A percentile compares a stretch with the other conserved stretches of the same genome.
Evolutionary conservation across 257 asterid species (phyloP).

Genomic region (Anisodus acutangulus): DNA sequence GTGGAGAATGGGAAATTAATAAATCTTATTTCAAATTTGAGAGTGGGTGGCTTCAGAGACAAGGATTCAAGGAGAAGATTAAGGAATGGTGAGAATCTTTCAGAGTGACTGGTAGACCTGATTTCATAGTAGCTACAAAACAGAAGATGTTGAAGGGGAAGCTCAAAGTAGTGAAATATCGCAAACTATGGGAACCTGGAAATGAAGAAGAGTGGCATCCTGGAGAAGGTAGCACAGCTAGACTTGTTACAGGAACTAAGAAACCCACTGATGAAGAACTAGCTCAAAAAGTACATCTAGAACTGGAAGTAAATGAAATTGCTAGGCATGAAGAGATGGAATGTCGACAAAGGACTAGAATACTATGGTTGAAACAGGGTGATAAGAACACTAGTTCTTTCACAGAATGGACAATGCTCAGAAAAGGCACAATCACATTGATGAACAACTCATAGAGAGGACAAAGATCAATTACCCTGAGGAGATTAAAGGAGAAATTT

Average conservation of each 20-base stretch:
- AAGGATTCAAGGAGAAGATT: not conserved
- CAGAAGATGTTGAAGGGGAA: not conserved
- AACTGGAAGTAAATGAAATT: not conserved
- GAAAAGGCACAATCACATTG: too few species aligned
- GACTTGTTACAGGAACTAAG: not conserved
- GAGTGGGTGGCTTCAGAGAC: not conserved
- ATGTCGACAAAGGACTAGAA: not conserved
- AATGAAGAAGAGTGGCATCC: not conserved
- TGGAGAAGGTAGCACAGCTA: not conserved
- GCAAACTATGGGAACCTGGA: not conserved
- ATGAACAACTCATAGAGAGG: not conserved
- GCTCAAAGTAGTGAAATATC: too few species aligned
- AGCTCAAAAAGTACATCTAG: not conserved
- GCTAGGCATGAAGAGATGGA: not conserved
- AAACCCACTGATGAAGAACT: not conserved
- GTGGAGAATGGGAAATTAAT: not conserved
- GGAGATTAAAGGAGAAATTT: not conserved
- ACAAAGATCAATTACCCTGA: not conserved
- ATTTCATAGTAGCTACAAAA: not conserved
- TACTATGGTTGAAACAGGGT: not conserved
- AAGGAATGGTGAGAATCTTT: not conserved
- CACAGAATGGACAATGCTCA: too few species aligned
- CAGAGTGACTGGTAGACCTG: not conserved
- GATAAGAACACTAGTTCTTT: too few species aligned
- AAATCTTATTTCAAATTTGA: not conserved